Conservation (phyloP, 495 filamentous ascomycete species). For the Hypoxylon perforatum region DNA sequence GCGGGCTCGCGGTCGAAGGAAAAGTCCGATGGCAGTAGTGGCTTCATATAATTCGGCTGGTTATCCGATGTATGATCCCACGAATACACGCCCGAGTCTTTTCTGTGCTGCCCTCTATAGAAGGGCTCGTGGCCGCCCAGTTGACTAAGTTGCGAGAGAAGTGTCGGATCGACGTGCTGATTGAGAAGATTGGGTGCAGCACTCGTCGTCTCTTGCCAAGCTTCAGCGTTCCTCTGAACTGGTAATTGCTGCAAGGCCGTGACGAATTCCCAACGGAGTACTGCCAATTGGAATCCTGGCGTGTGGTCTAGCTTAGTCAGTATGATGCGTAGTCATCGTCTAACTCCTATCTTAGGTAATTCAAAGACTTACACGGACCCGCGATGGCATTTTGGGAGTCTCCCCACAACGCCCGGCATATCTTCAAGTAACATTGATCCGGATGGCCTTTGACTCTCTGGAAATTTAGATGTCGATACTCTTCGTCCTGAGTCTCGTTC, state of each 20-base stretch:
- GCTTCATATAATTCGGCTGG: neutral
- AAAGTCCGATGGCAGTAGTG: neutral
- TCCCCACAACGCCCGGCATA: slow-evolving; percentile 28
- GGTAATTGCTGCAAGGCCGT: neutral
- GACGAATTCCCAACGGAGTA: slow-evolving; percentile 13
- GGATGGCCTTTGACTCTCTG: slow-evolving; percentile 26
- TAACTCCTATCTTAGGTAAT: neutral
- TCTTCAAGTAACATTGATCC: slow-evolving; percentile 20
- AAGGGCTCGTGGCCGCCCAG: slow-evolving; percentile 15
- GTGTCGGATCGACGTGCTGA: slow-evolving; percentile 5
- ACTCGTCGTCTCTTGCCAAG: neutral
- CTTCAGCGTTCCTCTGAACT: neutral
- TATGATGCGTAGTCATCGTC: neutral
- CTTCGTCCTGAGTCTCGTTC: slow-evolving; percentile 21
- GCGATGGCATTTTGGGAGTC: slow-evolving; percentile 17
- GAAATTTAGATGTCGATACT: slow-evolving; percentile 30
- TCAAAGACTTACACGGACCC: slow-evolving; percentile 17
- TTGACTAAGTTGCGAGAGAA: slow-evolving; percentile 3
- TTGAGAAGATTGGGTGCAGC: neutral
- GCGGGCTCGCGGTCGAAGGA: neutral
- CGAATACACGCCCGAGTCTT: slow-evolving; percentile 24
- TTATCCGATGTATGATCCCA: slow-evolving; percentile 17
- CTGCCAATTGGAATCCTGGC: slow-evolving; percentile 25
- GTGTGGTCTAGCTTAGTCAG: slow-evolving; percentile 18
- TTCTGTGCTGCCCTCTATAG: slow-evolving; percentile 7